Evolutionary conservation across 139 green algal species (phyloP).

Genomic region (Picochlorum sp.): DNA sequence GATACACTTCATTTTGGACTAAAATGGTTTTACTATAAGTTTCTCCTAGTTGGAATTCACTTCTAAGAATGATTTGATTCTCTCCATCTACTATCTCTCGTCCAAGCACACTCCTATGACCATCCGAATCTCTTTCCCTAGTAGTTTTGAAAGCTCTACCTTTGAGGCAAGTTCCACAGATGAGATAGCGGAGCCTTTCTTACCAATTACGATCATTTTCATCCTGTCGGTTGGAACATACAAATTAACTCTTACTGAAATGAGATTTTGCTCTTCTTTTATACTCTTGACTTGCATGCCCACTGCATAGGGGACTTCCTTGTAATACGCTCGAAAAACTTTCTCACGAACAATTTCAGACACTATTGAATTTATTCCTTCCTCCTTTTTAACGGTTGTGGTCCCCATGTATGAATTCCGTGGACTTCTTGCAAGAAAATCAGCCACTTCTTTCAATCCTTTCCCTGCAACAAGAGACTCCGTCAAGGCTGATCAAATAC

Average conservation of each 20-base stretch:
- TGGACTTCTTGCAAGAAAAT: no score
- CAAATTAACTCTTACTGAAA: constrained; percentile 5
- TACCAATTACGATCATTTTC: constrained; percentile 31
- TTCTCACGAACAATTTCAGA: constrained; percentile 39
- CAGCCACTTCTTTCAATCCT: no score
- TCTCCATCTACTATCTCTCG: no score
- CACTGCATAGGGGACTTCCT: constrained; percentile 26
- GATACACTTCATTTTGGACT: no score
- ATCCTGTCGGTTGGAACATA: constrained; percentile 14
- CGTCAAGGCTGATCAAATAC: no score
- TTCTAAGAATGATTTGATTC: no score
- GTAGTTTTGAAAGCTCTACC: no score
- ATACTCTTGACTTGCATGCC: neutral
- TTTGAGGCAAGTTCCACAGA: neutral
- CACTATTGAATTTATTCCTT: constrained; percentile 29
- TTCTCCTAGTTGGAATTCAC: no score
- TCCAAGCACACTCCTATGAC: no score
- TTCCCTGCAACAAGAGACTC: no score
- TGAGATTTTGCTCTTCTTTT: neutral
- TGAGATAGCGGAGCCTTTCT: constrained; percentile 8
- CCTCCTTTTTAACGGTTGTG: constrained; percentile 12
- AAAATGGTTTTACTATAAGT: no score
- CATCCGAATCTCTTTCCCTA: no score
- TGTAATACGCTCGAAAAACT: constrained; percentile 30
- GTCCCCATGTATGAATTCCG: constrained; percentile 12